Evolutionary conservation across 75 land plant species (phyloP).

Genomic region (Chamaecyparis obtusa): DNA sequence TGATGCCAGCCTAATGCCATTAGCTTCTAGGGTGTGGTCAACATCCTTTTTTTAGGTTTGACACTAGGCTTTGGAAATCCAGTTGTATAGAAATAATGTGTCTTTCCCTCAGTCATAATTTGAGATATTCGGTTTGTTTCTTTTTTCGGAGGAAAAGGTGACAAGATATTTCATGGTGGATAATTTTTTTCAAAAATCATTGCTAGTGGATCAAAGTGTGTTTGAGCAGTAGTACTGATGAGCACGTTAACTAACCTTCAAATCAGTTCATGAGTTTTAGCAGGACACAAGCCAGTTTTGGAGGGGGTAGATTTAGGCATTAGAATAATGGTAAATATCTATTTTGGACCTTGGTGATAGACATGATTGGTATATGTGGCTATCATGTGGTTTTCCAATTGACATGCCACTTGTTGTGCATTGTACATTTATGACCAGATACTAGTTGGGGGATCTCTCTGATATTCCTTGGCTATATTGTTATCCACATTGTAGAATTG

Average conservation of each 20-base stretch:
- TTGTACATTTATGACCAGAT: not conserved
- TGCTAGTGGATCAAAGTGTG: not conserved
- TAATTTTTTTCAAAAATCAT: too few relatives aligned
- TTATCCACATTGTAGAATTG: not conserved
- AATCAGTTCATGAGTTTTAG: not conserved
- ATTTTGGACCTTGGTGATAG: not conserved
- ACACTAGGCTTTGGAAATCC: too few relatives aligned
- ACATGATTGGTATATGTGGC: not conserved
- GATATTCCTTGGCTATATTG: not conserved
- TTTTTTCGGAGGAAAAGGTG: too few relatives aligned
- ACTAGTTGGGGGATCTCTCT: not conserved
- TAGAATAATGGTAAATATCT: not conserved
- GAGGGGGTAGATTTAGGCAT: too few relatives aligned
- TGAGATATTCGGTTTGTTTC: too few relatives aligned
- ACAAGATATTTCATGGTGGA: not conserved
- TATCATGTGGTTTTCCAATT: too few relatives aligned
- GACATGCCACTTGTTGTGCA: not conserved
- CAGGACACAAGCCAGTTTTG: not conserved
- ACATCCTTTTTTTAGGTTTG: too few relatives aligned
- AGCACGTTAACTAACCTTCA: too few relatives aligned
- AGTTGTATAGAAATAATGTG: too few relatives aligned
- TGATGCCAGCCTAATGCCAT: too few relatives aligned
- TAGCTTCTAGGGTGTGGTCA: too few relatives aligned
- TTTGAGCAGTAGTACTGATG: not conserved
- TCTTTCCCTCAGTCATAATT: too few relatives aligned